Percentiles rank a stretch among this genome's conserved stretches.
Evolutionary conservation across 2,329 filamentous ascomycete genomes (phyloP).

Genomic region (Ophidiomyces ophidiicola): DNA sequence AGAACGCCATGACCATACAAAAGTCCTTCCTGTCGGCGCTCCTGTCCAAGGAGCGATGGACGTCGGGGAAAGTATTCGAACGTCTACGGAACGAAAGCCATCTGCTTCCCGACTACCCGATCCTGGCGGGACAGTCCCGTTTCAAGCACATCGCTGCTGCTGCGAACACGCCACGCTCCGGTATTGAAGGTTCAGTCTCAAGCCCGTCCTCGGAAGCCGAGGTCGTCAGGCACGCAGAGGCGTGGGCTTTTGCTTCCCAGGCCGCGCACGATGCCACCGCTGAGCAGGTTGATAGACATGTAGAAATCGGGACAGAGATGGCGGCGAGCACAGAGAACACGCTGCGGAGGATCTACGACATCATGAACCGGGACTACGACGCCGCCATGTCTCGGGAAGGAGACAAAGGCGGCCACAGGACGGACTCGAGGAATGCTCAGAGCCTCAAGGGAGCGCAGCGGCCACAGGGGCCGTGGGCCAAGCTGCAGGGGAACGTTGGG

Average conservation of each 20-base stretch:
- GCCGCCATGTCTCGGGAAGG: constrained; percentile 16
- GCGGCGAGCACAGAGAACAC: constrained; percentile 22
- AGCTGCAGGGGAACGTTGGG: constrained; percentile 27
- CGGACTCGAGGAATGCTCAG: constrained; percentile 20
- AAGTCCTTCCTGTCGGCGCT: constrained; percentile 28
- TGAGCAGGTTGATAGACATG: constrained; percentile 26
- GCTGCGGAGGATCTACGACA: constrained; percentile 24
- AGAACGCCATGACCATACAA: constrained; percentile 28
- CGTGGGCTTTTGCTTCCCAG: constrained; percentile 31
- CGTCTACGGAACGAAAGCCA: constrained; percentile 33
- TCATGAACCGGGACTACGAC: constrained; percentile 26
- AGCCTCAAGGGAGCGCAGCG: too few relatives aligned
- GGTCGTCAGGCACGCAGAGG: constrained; percentile 26
- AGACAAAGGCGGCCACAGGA: constrained; percentile 22
- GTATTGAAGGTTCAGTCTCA: constrained; percentile 7
- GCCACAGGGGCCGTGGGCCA: constrained; percentile 27
- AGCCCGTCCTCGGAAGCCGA: constrained; percentile 22
- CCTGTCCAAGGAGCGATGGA: constrained; percentile 30
- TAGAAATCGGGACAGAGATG: constrained; percentile 24
- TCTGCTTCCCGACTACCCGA: constrained; percentile 32
- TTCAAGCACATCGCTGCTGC: constrained; percentile 27
- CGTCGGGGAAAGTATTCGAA: constrained; percentile 26
- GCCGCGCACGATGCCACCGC: constrained; percentile 24
- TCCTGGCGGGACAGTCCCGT: constrained; percentile 26
- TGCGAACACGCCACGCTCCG: constrained; percentile 19